Conservation (phyloP, 2,329 filamentous ascomycete species). For the Nannizziopsis arthrosporioides region DNA sequence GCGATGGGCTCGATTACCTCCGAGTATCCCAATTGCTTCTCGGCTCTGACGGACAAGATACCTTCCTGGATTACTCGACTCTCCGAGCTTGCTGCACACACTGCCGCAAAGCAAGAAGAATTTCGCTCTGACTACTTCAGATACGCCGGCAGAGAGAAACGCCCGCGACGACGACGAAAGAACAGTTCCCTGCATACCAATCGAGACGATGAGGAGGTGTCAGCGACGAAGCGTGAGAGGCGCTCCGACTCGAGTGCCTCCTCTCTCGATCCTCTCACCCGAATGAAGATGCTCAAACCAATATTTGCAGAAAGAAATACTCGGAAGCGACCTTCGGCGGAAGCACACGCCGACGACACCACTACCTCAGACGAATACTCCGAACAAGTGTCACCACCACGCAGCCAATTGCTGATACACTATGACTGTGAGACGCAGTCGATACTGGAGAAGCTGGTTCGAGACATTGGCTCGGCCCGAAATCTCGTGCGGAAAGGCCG, state of each 20-base stretch:
- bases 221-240: neutral
- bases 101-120: slow-evolving; percentile 31
- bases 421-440: slow-evolving; percentile 82
- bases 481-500: slow-evolving; percentile 81
- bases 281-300: slow-evolving; percentile 12
- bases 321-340: slow-evolving; percentile 24
- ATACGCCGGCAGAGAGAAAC: slow-evolving; percentile 20
- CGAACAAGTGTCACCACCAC: slow-evolving; percentile 49
- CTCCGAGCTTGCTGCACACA: slow-evolving; percentile 33
- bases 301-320: slow-evolving; percentile 17
- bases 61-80: slow-evolving; percentile 36
- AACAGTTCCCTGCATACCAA: slow-evolving; percentile 36
- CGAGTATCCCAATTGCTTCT: slow-evolving; percentile 37
- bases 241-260: slow-evolving; percentile 1
- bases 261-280: slow-evolving; percentile 6
- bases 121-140: slow-evolving; percentile 34
- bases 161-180: slow-evolving; percentile 24
- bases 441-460: slow-evolving; percentile 70
- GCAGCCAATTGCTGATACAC: slow-evolving; percentile 74
- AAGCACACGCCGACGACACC: slow-evolving; percentile 6
- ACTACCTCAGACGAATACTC: slow-evolving; percentile 4
- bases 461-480: slow-evolving; percentile 65
- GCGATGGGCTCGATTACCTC: slow-evolving; percentile 18
- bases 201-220: slow-evolving; percentile 21
- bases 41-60: slow-evolving; percentile 34